Evolutionary conservation across 1,284 basidiomycete genomes (phyloP).

Genomic region (Irpex sp.): DNA sequence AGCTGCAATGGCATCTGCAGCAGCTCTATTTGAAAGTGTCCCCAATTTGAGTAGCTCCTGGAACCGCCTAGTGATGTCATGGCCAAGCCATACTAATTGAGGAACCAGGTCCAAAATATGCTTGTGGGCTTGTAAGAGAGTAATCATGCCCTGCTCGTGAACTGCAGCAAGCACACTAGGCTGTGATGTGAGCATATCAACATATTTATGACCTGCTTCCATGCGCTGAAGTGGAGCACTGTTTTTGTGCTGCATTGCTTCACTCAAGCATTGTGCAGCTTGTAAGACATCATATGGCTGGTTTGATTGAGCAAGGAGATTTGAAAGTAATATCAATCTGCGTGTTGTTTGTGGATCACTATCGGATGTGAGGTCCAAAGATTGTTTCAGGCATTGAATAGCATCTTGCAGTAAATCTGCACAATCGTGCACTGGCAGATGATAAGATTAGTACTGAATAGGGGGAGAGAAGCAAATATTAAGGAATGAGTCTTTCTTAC

Average conservation of each 20-base stretch:
- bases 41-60: neutral
- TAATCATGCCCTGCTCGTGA: neutral
- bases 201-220: neutral
- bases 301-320: no score
- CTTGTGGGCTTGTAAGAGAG: neutral
- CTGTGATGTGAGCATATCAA: neutral
- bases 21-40: neutral
- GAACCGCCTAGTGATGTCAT: neutral
- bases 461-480: no score
- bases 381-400: no score
- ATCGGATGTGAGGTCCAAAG: no score
- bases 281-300: no score
- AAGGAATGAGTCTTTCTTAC: no score
- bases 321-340: no score
- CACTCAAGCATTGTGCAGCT: no score
- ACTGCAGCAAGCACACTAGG: neutral
- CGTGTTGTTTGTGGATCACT: no score
- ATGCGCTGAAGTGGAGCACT: neutral
- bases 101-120: neutral
- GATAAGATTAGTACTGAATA: no score
- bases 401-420: no score
- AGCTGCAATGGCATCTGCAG: neutral
- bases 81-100: neutral
- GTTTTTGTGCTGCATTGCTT: neutral
- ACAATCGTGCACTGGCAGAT: no score